A percentile compares a stretch with the other conserved stretches of the same genome.
Conservation (phyloP, 192 early-diverging fungal genomes). For the Coemansia sp. region DNA sequence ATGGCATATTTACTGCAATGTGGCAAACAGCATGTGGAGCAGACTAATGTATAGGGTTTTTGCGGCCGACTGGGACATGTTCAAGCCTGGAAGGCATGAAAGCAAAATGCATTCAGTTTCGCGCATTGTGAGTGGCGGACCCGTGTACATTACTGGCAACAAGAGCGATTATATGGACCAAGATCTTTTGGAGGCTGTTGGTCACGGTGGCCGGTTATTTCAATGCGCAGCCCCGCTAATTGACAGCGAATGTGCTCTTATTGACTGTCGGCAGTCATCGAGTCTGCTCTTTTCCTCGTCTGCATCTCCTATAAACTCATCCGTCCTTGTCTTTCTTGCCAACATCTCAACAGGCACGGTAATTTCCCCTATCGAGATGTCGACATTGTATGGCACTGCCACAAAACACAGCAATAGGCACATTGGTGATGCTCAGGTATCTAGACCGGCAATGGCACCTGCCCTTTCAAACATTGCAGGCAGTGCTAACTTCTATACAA, state of each 20-base stretch:
- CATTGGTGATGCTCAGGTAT: neutral
- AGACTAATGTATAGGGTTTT: slow-evolving; percentile 14
- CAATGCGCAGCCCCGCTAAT: slow-evolving; percentile 15
- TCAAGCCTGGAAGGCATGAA: slow-evolving; percentile 48
- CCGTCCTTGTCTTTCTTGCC: slow-evolving; percentile 17
- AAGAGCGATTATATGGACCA: slow-evolving; percentile 11
- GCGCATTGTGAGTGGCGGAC: slow-evolving; percentile 57
- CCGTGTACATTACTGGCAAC: slow-evolving; percentile 59
- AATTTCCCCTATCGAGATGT: slow-evolving; percentile 17
- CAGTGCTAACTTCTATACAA: neutral
- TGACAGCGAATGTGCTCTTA: slow-evolving; percentile 21
- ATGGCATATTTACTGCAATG: slow-evolving; percentile 62
- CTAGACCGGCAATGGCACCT: neutral
- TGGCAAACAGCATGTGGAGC: slow-evolving; percentile 57
- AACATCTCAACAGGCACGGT: slow-evolving; percentile 20
- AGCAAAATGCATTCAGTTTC: slow-evolving; percentile 55
- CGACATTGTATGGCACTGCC: neutral
- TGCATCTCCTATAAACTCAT: neutral
- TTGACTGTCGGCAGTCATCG: slow-evolving; percentile 25
- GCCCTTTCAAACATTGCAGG: too few species aligned
- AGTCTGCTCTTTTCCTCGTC: slow-evolving; percentile 16
- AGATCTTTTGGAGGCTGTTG: slow-evolving; percentile 3
- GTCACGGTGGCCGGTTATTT: neutral
- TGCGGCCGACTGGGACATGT: slow-evolving; percentile 63
- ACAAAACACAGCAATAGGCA: neutral